A percentile compares a stretch with the other conserved stretches of the same genome.
Evolutionary conservation across 495 filamentous ascomycete genomes (phyloP).

Genomic region (Neurospora terricola): DNA sequence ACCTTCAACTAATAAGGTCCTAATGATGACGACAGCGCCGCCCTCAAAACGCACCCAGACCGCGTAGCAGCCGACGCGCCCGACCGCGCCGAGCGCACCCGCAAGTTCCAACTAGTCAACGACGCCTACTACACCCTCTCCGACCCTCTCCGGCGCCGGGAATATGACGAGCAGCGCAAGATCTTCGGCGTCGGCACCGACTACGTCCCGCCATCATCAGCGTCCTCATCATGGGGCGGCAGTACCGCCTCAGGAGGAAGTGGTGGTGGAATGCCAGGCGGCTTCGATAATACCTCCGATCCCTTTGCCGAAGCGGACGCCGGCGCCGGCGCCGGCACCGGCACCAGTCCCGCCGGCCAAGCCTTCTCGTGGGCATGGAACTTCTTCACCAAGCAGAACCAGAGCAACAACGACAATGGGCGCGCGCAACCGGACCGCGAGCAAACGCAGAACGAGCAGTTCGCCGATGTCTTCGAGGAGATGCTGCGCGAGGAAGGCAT

Average conservation of each 20-base stretch:
- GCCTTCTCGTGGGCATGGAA: constrained; percentile 41
- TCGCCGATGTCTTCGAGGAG: constrained; percentile 89
- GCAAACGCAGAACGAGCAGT: constrained; percentile 60
- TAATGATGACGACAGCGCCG: constrained; percentile 49
- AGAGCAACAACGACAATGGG: not conserved
- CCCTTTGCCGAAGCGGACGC: constrained; percentile 51
- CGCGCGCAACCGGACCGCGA: constrained; percentile 16
- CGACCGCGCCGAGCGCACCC: constrained; percentile 71
- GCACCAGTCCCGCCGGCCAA: constrained; percentile 21
- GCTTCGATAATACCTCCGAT: constrained; percentile 31
- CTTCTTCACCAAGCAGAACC: constrained; percentile 33
- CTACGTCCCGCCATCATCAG: constrained; percentile 11
- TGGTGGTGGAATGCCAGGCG: constrained; percentile 5
- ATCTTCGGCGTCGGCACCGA: constrained; percentile 18
- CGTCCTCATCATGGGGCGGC: constrained; percentile 13
- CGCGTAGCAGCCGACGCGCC: constrained; percentile 78
- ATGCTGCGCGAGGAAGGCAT: constrained; percentile 93
- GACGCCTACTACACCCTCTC: constrained; percentile 96
- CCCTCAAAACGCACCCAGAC: constrained; percentile 90
- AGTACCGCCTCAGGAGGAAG: not conserved
- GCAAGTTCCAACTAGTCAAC: constrained; percentile 91
- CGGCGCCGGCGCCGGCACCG: constrained; percentile 30
- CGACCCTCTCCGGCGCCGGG: constrained; percentile 65
- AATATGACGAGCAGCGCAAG: constrained; percentile 71
- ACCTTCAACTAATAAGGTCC: not conserved